Evolutionary conservation across 306 rosid species (phyloP).

Genomic region (Dicorynia guianensis): DNA sequence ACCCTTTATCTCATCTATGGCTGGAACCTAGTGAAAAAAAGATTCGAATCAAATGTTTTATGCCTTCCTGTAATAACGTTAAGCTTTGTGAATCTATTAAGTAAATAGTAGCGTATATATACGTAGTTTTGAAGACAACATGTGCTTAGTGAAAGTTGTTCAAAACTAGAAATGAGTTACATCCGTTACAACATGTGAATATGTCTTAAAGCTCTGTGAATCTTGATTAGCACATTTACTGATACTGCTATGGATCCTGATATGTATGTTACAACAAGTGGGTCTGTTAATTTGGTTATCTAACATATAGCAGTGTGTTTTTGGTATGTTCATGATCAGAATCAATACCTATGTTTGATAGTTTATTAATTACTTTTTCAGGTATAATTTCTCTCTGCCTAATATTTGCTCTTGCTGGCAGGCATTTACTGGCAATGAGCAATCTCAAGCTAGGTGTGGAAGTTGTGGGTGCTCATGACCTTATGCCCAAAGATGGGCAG

Average conservation of each 20-base stretch:
- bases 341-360: background rate
- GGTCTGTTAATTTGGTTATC: background rate
- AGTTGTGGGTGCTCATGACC: conserved; percentile 85
- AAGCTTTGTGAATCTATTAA: background rate
- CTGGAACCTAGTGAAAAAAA: conserved; percentile 1
- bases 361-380: conserved; percentile 43
- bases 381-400: conserved; percentile 39
- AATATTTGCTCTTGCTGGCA: conserved; percentile 35
- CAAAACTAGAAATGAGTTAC: background rate
- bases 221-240: background rate
- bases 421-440: conserved; percentile 58
- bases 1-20: conserved; percentile 15
- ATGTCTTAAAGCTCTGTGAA: too few species aligned
- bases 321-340: background rate
- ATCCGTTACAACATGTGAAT: background rate
- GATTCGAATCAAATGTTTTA: background rate
- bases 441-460: conserved; percentile 84
- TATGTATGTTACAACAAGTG: background rate
- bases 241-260: background rate
- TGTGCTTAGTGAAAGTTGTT: conserved; percentile 24
- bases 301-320: background rate
- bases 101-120: conserved; percentile 2
- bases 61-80: conserved; percentile 16
- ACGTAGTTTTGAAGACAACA: background rate
- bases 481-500: conserved; percentile 87